These are phyloP conservation scores for Solanum pennellii DNA, from an alignment of 257 asterid species.

Conservation along the genomic window DNA sequence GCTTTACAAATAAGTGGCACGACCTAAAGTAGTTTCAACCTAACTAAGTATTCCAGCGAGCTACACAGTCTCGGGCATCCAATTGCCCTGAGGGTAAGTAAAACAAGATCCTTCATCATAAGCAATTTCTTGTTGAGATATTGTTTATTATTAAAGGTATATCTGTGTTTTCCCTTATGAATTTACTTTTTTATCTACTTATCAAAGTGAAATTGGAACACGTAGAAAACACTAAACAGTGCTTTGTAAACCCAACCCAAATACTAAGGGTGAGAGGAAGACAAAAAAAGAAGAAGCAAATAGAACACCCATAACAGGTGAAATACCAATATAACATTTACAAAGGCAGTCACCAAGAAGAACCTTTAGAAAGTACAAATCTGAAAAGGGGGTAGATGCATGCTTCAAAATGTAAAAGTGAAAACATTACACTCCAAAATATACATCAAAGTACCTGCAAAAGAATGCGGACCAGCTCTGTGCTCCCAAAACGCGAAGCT, in stretches of 20 bases:
- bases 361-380: neutral
- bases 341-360: neutral
- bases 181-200: neutral
- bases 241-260: neutral
- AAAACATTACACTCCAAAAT: neutral
- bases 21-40: neutral
- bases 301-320: neutral
- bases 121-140: neutral
- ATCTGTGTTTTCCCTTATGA: neutral
- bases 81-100: neutral
- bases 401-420: neutral
- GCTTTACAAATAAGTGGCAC: neutral
- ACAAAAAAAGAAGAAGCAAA: neutral
- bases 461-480: conserved; percentile 94
- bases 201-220: neutral
- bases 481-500: conserved; percentile 98
- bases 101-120: neutral
- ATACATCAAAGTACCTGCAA: conserved; percentile 53
- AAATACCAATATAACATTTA: neutral
- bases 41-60: neutral
- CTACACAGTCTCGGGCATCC: neutral
- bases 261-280: neutral
- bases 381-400: neutral
- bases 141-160: neutral
- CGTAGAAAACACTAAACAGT: neutral